phyloP scores from a whole-genome alignment of 2,329 filamentous ascomycete genomes.

The Ceratocystis albifundus region DNA sequence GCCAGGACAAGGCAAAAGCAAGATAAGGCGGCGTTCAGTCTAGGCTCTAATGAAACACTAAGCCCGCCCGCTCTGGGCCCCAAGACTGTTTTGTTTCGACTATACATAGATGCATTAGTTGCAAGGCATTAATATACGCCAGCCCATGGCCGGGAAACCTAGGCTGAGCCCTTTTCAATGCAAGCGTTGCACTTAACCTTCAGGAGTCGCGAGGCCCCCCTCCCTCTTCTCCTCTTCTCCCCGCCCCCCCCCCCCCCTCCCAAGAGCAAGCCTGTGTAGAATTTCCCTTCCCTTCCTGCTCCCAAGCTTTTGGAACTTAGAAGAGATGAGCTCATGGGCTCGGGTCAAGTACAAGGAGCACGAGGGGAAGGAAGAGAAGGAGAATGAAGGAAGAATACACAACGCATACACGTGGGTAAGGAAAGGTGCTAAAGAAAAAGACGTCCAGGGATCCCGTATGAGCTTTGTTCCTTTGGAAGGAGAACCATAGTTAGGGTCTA shows the following conservation, averaged over 20 bases:
- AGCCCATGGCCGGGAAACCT: not conserved
- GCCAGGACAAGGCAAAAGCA: not conserved
- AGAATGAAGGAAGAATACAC: not conserved
- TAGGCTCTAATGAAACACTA: slow-evolving; percentile 4
- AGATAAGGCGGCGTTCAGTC: not conserved
- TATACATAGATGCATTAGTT: not conserved
- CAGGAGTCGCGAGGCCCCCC: not conserved
- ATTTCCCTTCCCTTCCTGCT: not conserved
- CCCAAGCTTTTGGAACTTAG: not conserved
- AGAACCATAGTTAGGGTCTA: not conserved
- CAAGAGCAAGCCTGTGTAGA: not conserved
- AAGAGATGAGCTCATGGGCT: not conserved
- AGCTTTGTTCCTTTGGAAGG: too few relatives aligned
- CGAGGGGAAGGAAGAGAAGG: not conserved
- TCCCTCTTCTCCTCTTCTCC: too few relatives aligned
- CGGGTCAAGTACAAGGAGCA: not conserved
- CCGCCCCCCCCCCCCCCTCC: too few relatives aligned
- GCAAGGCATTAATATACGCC: not conserved
- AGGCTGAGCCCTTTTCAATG: not conserved
- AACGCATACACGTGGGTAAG: not conserved
- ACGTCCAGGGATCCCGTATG: too few relatives aligned
- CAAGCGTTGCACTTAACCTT: not conserved
- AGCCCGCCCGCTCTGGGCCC: not conserved
- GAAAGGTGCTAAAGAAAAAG: not conserved
- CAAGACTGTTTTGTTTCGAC: slow-evolving; percentile 5